phyloP scores from a whole-genome alignment of 768 basidiomycete genomes.

The Phylloporus scabripes region DNA sequence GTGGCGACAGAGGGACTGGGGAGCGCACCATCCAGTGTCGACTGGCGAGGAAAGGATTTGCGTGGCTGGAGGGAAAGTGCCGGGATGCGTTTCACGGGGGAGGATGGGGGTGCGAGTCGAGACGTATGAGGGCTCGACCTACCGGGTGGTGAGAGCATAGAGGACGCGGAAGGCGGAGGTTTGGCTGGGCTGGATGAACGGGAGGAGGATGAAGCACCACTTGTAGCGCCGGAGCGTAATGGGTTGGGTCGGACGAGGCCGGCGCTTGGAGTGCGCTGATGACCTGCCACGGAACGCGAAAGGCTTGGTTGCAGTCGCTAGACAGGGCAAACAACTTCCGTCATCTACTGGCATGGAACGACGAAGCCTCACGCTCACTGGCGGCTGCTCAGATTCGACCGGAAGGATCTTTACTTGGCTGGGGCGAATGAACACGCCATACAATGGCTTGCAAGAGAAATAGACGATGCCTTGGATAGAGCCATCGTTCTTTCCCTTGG shows the following conservation, averaged over 20 bases:
- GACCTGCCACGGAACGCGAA: constrained; percentile 38
- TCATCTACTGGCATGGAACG: not conserved
- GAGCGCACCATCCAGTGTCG: constrained; percentile 34
- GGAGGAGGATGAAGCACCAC: constrained; percentile 50
- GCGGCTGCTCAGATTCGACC: constrained; percentile 22
- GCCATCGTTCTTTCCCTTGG: constrained; percentile 95
- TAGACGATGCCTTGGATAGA: constrained; percentile 73
- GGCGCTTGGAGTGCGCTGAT: constrained; percentile 57
- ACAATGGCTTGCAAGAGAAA: constrained; percentile 67
- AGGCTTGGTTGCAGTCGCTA: constrained; percentile 23
- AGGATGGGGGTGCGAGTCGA: constrained; percentile 34
- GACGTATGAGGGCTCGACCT: constrained; percentile 22
- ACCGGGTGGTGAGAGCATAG: constrained; percentile 29
- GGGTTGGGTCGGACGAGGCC: constrained; percentile 37
- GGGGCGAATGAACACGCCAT: constrained; percentile 88
- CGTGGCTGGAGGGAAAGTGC: constrained; percentile 45
- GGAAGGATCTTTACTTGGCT: constrained; percentile 73
- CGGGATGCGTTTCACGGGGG: constrained; percentile 55
- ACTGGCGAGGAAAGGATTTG: constrained; percentile 43
- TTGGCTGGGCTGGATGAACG: constrained; percentile 65
- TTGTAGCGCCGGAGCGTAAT: constrained; percentile 33
- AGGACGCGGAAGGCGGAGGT: constrained; percentile 21
- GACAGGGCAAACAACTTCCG: constrained; percentile 3
- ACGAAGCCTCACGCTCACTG: constrained; percentile 21
- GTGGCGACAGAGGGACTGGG: constrained; percentile 24